Evolutionary conservation across 768 basidiomycete genomes (phyloP), one percentile per base, ranked within the genome.

Genomic region (Mycena amicta): DNA sequence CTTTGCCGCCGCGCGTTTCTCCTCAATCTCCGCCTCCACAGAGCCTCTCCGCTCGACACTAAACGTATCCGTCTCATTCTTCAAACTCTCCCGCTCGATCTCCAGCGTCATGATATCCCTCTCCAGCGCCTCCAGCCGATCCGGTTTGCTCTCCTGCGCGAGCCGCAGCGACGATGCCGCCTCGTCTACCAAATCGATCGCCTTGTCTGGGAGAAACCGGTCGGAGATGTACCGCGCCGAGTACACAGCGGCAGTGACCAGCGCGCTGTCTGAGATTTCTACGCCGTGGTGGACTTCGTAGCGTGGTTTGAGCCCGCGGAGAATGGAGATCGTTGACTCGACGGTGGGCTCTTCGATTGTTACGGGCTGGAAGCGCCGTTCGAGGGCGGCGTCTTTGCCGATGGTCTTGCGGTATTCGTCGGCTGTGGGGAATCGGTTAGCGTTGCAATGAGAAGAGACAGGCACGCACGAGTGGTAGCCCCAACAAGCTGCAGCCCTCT

Each of bases 281-380:
- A 97, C 94, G 28, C 94, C 94, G 60, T 95, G 94, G 66, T 97
- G 94, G 1, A 93, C 92, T 64, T 96, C 93, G 65, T 95, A 95
- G 40, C 86, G 79, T 0, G 89, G 70, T 68, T 94, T 93, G 30
- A 95, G 77, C 6, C 93, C 94, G 20, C 93, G 88, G 0, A 96
- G 80, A 56, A 97, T 97, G 1, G 89, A 89, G 23, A 92, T 90
- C 0, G 92, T 92, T 1, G 87, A 85, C 53, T 90, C 87, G 11
- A 95, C 90, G 0, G 89, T 87, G 0, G 94, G 94, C 67, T 96
- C 94, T 33, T 94, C 90, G 53, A 96, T 93, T 39, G 80, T 80
- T 5, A 97, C 88, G 0, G 94, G 92, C 66, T 95, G 93, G 75
- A 97, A 96, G 1, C 93, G 88, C 16, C 93, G 83, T 66, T 95